Base-by-base conservation (phyloP, 192 early-diverging fungal species). In the Dimargaris verticillata region DNA sequence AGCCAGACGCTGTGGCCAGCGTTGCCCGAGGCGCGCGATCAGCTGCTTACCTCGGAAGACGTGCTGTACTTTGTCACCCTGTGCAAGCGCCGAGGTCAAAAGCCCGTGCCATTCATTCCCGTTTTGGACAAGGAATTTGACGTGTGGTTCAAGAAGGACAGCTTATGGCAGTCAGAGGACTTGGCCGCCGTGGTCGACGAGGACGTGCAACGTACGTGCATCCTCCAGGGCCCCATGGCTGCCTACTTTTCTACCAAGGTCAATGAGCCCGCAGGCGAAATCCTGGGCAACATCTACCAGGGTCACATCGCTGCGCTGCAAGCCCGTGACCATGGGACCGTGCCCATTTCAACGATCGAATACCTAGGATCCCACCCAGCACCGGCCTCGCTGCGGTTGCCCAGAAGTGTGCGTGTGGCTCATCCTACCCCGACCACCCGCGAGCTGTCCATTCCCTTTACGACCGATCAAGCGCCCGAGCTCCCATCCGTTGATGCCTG, bases 211-310 rank as follows among this genome's bases (percentile, higher is more conserved):
- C 81, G 93, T 62, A 82, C 83, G 6, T 79, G 78, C 60, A 92
- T 95, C 64, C 78, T 94, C 55, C 93, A 97, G 33, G 93, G 93
- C 44, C 88, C 90, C 13, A 79, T 88, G 17, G 87, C 93, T 41
- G 89, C 75, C 7, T 77, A 72, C 10, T 85, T 88, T 63, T 79
- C 85, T 25, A 84, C 72, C 47, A 69, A 71, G 26, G 83, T 81
- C 9, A 79, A 95, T 65, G 85, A 91, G 69, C 91, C 92, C 6
- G 91, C 92, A 45, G 86, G 83, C 61, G 88, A 88, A 17, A 91
- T 95, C 61, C 71, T 97, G 28, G 89, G 85, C 60, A 75, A 81
- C 41, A 86, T 97, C 29, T 89, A 92, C 74, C 69, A 80, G 25
- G 80, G 77, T 41, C 88, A 92, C 53, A 85, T 94, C 58, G 79